Evolutionary conservation across 2,329 filamentous ascomycete genomes (phyloP), one percentile per base, ranked within the genome.

Genomic region (Herpotrichia juniperi): DNA sequence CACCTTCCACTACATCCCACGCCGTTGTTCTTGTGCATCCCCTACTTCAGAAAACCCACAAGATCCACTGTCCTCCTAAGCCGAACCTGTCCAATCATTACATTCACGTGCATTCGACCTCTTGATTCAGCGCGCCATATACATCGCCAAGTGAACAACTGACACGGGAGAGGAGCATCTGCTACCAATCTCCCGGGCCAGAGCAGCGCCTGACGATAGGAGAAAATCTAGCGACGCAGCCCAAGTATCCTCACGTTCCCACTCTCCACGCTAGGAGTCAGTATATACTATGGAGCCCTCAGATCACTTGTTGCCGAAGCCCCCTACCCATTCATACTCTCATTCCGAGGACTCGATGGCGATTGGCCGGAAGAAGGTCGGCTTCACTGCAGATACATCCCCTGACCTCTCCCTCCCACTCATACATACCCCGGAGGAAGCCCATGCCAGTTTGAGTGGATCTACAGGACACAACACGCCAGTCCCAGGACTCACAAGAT

Each of bases 361-460:
- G 42, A 54, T 61, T 39, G 62, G 63, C 12, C 63, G 64, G 16
- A 74, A 74, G 54, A 66, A 68, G 37, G 71, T 74, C 42, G 71
- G 69, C 31, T 74, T 71, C 54, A 67, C 59, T 21, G 48, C 63
- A 35, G 66, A 66, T 40, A 47, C 44, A 4, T 50, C 57, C 17
- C 45, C 53, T 35, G 51, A 49, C 17, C 51, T 51, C 9, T 54
- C 58, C 16, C 42, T 24, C 1, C 50, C 53, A 19, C 58, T 59
- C 21, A 57, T 54, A 28, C 52, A 55, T 9, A 53, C 65, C 1
- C 62, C 68, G 11, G 63, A 64, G 8, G 63, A 64, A 12, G 24
- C 42, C 8, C 39, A 26, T 7, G 64, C 65, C 19, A 60, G 53
- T 2, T 31, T 22, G 5, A 26, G 30, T 48, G 63, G 63, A 4